Evolutionary conservation across 148 eudicot species (phyloP).

Genomic region (Chenopodium formosanum): DNA sequence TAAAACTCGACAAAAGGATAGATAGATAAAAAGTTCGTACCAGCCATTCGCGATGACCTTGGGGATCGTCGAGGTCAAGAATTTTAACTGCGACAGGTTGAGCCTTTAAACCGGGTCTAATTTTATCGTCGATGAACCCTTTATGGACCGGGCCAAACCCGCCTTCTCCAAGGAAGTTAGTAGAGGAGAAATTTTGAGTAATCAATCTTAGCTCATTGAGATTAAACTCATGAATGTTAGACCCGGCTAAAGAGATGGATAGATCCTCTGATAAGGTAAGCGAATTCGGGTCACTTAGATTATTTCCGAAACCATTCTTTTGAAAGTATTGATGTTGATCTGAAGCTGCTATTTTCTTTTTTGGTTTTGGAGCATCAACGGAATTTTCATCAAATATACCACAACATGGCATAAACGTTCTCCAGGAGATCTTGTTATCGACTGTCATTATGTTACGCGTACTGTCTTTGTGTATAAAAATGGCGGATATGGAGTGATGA

Average conservation of each 20-base stretch:
- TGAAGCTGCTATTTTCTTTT: too few relatives aligned
- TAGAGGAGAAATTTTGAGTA: constrained; percentile 67
- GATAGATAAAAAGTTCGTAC: constrained; percentile 26
- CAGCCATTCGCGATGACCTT: constrained; percentile 95
- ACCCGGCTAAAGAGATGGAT: constrained; percentile 60
- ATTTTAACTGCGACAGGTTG: constrained; percentile 90
- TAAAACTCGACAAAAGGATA: neutral
- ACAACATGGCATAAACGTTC: constrained; percentile 38
- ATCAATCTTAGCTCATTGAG: constrained; percentile 67
- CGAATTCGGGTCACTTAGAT: constrained; percentile 50
- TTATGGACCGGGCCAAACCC: constrained; percentile 98
- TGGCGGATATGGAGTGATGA: neutral
- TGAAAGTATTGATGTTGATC: neutral
- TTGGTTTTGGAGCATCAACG: neutral
- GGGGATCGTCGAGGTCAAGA: constrained; percentile 74
- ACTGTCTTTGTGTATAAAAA: neutral
- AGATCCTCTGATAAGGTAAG: constrained; percentile 57
- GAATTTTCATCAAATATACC: constrained; percentile 26
- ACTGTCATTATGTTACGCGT: constrained; percentile 3
- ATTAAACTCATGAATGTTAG: constrained; percentile 59
- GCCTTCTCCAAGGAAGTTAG: constrained; percentile 77
- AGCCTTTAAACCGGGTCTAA: constrained; percentile 77
- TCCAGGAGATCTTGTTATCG: constrained; percentile 34
- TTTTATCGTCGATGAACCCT: constrained; percentile 80
- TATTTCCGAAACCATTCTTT: constrained; percentile 38